These are phyloP conservation scores for Trametes coccinea DNA, from an alignment of 768 basidiomycete genomes.

Conservation along the genomic window DNA sequence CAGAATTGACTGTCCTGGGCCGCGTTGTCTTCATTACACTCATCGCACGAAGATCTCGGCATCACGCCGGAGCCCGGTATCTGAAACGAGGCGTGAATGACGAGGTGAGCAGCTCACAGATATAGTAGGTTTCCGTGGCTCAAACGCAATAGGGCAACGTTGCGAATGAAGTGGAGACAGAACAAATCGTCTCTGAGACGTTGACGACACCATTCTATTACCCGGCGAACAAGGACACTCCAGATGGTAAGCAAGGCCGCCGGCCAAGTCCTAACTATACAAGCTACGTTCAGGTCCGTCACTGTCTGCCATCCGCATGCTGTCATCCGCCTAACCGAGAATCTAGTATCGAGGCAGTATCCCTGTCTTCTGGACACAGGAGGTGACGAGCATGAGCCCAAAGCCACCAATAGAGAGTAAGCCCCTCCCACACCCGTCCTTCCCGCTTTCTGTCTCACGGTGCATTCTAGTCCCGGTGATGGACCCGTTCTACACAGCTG, in stretches of 20 bases:
- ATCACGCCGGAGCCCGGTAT: constrained; percentile 95
- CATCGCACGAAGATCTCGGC: constrained; percentile 92
- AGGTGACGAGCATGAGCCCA: constrained; percentile 85
- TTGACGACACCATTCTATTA: constrained; percentile 88
- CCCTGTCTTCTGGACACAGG: constrained; percentile 96
- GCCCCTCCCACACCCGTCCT: constrained; percentile 29
- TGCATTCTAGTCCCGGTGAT: constrained; percentile 47
- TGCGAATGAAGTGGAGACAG: constrained; percentile 98
- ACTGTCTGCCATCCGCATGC: neutral
- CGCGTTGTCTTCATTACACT: constrained; percentile 90
- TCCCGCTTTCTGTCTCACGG: neutral
- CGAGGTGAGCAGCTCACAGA: constrained; percentile 50
- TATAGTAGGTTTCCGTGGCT: neutral
- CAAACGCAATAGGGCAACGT: constrained; percentile 75
- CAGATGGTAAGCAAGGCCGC: constrained; percentile 33
- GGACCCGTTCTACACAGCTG: constrained; percentile 94
- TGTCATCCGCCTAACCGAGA: neutral
- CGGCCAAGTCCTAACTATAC: constrained; percentile 87
- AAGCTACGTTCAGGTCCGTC: constrained; percentile 83
- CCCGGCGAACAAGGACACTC: constrained; percentile 46
- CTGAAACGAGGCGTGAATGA: constrained; percentile 93
- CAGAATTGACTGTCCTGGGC: constrained; percentile 89
- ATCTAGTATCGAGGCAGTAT: constrained; percentile 88
- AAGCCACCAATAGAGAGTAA: constrained; percentile 95
- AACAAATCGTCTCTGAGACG: constrained; percentile 93